Conservation (phyloP, 768 basidiomycete species). For the Lactarius psammicola region DNA sequence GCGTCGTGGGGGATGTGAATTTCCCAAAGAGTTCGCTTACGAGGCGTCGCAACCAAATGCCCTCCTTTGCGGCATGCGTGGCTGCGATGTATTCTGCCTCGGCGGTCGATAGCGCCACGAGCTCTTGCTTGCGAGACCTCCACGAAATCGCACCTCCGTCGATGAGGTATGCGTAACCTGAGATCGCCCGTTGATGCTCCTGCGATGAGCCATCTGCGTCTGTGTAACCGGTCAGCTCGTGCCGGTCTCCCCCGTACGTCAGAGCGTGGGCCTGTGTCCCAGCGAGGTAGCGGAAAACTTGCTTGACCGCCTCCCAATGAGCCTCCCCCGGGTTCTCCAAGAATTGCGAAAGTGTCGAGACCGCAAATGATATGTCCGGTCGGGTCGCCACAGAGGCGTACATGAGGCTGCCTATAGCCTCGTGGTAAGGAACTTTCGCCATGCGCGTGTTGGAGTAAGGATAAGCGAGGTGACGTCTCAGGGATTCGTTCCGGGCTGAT, state of each 20-base stretch:
- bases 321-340: neutral
- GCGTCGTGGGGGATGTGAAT: neutral
- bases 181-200: neutral
- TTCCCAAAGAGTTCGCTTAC: neutral
- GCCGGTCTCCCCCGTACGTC: neutral
- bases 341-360: constrained; percentile 20
- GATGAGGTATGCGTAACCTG: neutral
- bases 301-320: constrained; percentile 3
- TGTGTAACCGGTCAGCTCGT: neutral
- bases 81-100: too few relatives aligned
- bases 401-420: constrained; percentile 39
- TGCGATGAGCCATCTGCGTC: neutral
- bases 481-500: too few relatives aligned
- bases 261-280: neutral
- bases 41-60: neutral
- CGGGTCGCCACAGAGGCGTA: constrained; percentile 37
- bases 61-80: constrained; percentile 3
- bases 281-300: neutral
- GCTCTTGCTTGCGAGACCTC: neutral
- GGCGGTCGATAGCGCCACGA: too few relatives aligned
- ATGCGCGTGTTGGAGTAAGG: too few relatives aligned
- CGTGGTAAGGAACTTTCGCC: too few relatives aligned
- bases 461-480: too few relatives aligned
- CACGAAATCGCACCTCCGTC: neutral
- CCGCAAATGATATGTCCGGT: constrained; percentile 39